phyloP scores from a whole-genome alignment of 139 green algal species.

The Coelastrella sp. region DNA sequence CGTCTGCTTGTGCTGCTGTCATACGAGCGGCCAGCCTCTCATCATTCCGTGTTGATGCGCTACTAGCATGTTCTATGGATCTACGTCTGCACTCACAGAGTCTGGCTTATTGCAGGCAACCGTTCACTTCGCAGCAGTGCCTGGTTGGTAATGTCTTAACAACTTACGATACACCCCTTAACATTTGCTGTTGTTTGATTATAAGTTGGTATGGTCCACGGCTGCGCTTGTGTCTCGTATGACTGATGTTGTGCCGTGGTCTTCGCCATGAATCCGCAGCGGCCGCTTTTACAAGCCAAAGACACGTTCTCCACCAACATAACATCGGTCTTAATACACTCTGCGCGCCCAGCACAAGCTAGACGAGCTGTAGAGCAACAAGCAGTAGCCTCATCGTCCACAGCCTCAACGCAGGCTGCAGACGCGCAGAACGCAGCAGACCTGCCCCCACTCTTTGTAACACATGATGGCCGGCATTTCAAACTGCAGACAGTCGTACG shows the following conservation, averaged over 20 bases:
- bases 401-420: background rate
- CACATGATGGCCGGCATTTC: conserved; percentile 5
- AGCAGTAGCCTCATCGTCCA: background rate
- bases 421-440: background rate
- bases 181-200: too few relatives aligned
- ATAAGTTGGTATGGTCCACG: too few relatives aligned
- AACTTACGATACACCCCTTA: too few relatives aligned
- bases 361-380: background rate
- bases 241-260: background rate
- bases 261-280: background rate
- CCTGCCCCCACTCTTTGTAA: background rate
- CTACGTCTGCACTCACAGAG: too few relatives aligned
- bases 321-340: background rate
- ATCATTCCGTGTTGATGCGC: too few relatives aligned
- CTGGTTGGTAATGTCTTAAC: too few relatives aligned
- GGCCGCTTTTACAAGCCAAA: background rate
- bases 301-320: background rate
- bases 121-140: too few relatives aligned
- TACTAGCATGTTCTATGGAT: too few relatives aligned
- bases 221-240: too few relatives aligned
- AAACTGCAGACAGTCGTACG: conserved; percentile 23
- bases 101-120: too few relatives aligned
- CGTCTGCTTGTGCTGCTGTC: too few relatives aligned
- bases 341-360: background rate
- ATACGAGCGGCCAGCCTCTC: too few relatives aligned